Evolutionary conservation across 2,329 filamentous ascomycete genomes (phyloP).

Genomic region (Botryotinia globosa): DNA sequence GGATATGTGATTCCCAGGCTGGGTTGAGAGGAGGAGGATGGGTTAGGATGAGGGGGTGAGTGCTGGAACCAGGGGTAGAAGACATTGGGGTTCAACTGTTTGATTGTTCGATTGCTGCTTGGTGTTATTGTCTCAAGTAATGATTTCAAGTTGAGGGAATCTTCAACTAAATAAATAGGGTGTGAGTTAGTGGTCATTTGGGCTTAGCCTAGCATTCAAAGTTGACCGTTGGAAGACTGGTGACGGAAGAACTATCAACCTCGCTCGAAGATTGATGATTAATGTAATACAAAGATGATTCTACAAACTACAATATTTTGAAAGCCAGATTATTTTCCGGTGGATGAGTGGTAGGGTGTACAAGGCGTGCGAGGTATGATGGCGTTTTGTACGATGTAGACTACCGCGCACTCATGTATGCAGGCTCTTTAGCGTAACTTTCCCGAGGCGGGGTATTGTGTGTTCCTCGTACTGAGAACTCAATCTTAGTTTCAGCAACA

Average conservation of each 20-base stretch:
- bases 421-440: background rate
- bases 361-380: background rate
- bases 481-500: background rate
- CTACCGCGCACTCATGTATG: background rate
- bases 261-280: background rate
- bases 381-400: background rate
- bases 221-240: background rate
- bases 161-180: background rate
- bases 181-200: background rate
- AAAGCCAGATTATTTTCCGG: background rate
- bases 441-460: slow-evolving; percentile 1
- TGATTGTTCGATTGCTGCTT: background rate
- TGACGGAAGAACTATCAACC: background rate
- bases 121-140: background rate
- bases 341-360: background rate
- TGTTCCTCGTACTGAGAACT: background rate
- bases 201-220: background rate
- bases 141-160: background rate
- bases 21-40: slow-evolving; percentile 10
- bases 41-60: background rate
- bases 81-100: background rate
- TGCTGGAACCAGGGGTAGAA: background rate
- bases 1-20: slow-evolving; percentile 14
- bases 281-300: background rate
- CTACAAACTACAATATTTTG: background rate